Evolutionary conservation across 805 yeast species (phyloP), one percentile per base, ranked within the genome.

Genomic region (Saccharomycopsis babjevae): DNA sequence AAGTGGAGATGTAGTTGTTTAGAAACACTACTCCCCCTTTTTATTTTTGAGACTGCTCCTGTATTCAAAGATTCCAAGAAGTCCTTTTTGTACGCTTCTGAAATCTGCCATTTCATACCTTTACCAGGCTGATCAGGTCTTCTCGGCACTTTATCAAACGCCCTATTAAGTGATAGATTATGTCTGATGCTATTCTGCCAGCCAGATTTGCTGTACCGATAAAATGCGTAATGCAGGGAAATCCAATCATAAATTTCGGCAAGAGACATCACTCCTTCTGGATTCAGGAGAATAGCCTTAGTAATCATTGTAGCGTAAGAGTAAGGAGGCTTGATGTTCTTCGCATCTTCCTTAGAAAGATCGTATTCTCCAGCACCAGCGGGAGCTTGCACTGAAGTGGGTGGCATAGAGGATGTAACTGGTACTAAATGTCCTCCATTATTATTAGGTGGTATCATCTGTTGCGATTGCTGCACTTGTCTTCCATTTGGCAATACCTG

Each of bases 91-190:
- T 88, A 93, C 56, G 84, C 76, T 50, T 89, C 94, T 65, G 91
- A 84, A 62, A 94, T 92, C 74, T 91, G 96, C 99, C 99, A 94
- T 74, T 94, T 94, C 96, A 94, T 93, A 65, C 99, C 98, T 73
- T 94, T 94, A 18, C 99, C 99, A 0, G 98, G 97, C 74, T 94
- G 98, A 72, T 90, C 87, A 36, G 96, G 92, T 70, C 88, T 83
- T 69, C 99, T 81, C 50, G 98, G 97, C 25, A 93, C 97, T 74
- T 94, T 94, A 69, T 93, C 98, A 75, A 94, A 94, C 16, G 99
- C 98, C 76, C 93, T 94, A 74, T 94, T 94, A 62, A 90, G 77
- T 25, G 93, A 86, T 46, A 94, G 77, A 68, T 91, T 92, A 73
- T 94, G 99, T 58, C 96, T 81, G 20, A 94, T 96, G 0, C 96